These are phyloP conservation scores for Epichloe sibirici DNA, from an alignment of 2,329 filamentous ascomycete species.

Conservation along the genomic window DNA sequence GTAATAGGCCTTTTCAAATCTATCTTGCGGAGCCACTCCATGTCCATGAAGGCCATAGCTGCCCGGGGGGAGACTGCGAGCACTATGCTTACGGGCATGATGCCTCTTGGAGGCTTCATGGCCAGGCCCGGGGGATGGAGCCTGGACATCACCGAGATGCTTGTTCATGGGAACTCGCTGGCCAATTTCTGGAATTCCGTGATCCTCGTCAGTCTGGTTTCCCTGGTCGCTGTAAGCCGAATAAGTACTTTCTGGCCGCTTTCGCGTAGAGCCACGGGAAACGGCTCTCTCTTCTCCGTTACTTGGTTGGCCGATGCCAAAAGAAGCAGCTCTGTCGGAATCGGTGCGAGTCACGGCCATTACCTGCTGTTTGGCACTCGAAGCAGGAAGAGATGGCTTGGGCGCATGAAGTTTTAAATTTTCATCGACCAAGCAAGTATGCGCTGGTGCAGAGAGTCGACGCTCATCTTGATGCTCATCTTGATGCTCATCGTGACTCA, in stretches of 20 bases:
- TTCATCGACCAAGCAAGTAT: conserved; percentile 65
- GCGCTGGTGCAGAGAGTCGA: conserved; percentile 43
- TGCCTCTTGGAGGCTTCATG: conserved; percentile 33
- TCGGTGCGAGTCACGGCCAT: conserved; percentile 80
- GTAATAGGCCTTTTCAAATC: conserved; percentile 85
- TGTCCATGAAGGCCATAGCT: conserved; percentile 92
- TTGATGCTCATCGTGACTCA: conserved; percentile 17
- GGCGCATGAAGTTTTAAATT: conserved; percentile 83
- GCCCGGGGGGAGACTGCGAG: conserved; percentile 63
- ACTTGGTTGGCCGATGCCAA: conserved; percentile 62
- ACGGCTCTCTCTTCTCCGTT: conserved; percentile 36
- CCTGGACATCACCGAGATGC: conserved; percentile 88
- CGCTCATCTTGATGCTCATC: conserved; percentile 13
- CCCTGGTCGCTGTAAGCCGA: conserved; percentile 38
- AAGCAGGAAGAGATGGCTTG: conserved; percentile 69
- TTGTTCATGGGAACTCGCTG: conserved; percentile 88
- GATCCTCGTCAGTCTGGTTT: conserved; percentile 53
- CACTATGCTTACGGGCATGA: conserved; percentile 63
- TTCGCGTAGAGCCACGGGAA: conserved; percentile 42
- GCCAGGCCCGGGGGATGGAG: conserved; percentile 65
- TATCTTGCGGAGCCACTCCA: conserved; percentile 61
- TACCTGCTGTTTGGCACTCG: conserved; percentile 73
- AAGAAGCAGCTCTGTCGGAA: conserved; percentile 74
- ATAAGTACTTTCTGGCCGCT: conserved; percentile 50
- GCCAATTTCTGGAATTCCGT: conserved; percentile 86